These are phyloP conservation scores for Liquidambar formosana DNA, from an alignment of 164 flowering plant species.

Conservation along the genomic window DNA sequence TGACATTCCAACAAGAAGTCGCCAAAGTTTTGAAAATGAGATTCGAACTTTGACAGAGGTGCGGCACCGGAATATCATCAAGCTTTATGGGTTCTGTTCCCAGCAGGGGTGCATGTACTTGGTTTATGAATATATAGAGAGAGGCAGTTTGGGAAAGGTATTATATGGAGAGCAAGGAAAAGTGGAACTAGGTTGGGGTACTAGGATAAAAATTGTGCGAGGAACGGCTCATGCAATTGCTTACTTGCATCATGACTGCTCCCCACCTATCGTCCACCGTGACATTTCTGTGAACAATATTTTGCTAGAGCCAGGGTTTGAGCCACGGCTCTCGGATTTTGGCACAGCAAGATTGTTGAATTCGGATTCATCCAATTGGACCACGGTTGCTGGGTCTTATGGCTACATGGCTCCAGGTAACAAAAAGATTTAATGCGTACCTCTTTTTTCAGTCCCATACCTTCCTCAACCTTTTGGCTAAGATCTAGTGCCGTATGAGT, in stretches of 20 bases:
- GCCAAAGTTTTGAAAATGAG: constrained; percentile 56
- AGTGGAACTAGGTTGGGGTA: constrained; percentile 43
- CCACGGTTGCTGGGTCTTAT: constrained; percentile 54
- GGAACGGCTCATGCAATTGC: constrained; percentile 74
- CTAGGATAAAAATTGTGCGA: constrained; percentile 48
- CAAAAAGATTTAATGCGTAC: neutral
- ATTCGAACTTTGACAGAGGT: constrained; percentile 50
- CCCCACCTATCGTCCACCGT: constrained; percentile 58
- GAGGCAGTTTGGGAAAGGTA: constrained; percentile 51
- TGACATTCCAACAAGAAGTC: constrained; percentile 28
- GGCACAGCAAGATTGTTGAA: constrained; percentile 57
- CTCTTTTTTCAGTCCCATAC: neutral
- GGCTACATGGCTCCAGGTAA: constrained; percentile 83
- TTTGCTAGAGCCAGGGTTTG: constrained; percentile 46
- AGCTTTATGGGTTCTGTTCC: constrained; percentile 61
- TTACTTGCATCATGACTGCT: constrained; percentile 74
- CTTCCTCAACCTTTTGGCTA: neutral
- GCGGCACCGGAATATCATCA: constrained; percentile 67
- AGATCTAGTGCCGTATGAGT: too few relatives aligned
- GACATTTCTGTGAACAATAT: constrained; percentile 58
- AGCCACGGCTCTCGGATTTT: constrained; percentile 58
- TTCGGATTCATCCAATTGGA: constrained; percentile 52
- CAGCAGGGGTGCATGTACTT: constrained; percentile 36
- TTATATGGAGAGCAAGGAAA: constrained; percentile 30
- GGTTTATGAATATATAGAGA: constrained; percentile 61